These are phyloP conservation scores for Physaria fendleri DNA, from an alignment of 345 rosid genomes.

Conservation along the genomic window DNA sequence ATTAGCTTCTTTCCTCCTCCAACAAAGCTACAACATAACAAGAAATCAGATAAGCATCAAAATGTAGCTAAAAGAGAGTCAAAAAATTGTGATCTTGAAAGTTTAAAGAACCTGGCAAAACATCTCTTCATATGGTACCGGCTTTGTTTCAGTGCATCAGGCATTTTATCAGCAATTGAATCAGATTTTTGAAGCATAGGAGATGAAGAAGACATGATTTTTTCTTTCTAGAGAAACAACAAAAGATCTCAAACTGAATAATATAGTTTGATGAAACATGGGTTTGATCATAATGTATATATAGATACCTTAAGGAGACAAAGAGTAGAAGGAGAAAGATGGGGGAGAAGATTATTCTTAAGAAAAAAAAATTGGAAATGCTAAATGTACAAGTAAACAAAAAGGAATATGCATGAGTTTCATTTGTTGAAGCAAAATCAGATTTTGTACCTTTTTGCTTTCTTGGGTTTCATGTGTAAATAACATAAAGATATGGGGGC, in stretches of 20 bases:
- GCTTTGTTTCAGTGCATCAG: slow-evolving; percentile 76
- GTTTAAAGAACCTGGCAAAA: slow-evolving; percentile 48
- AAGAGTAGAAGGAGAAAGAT: slow-evolving; percentile 12
- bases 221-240: neutral
- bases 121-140: slow-evolving; percentile 73
- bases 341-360: slow-evolving; percentile 49
- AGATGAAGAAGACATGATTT: slow-evolving; percentile 34
- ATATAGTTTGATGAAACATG: slow-evolving; percentile 15
- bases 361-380: slow-evolving; percentile 30
- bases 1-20: slow-evolving; percentile 57
- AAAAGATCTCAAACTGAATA: slow-evolving; percentile 4
- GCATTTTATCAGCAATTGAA: slow-evolving; percentile 74
- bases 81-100: neutral
- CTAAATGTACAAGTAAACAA: slow-evolving; percentile 15
- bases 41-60: neutral
- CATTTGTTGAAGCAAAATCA: slow-evolving; percentile 25
- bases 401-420: slow-evolving; percentile 15
- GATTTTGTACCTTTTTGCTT: slow-evolving; percentile 20
- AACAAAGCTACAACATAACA: slow-evolving; percentile 38
- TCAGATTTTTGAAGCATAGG: slow-evolving; percentile 47
- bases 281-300: slow-evolving; percentile 3
- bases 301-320: slow-evolving; percentile 8
- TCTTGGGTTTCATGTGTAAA: slow-evolving; percentile 12
- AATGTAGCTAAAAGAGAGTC: neutral
- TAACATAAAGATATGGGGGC: slow-evolving; percentile 11